phyloP scores from a whole-genome alignment of 805 yeast genomes.

The Metschnikowia similis region DNA sequence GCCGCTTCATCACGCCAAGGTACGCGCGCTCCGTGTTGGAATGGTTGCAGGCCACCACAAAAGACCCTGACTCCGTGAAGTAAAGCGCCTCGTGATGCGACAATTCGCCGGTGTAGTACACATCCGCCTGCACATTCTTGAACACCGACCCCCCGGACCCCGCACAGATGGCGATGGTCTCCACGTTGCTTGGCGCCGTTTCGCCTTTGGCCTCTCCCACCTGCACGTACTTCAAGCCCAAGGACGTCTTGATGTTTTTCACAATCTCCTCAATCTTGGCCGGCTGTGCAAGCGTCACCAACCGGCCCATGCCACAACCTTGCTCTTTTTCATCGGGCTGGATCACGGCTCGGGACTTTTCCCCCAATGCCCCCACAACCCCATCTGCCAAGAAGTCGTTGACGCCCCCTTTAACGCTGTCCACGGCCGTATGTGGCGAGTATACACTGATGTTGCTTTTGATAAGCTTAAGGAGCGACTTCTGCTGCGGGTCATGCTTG shows the following conservation, averaged over 20 bases:
- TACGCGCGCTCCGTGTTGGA: conserved; percentile 92
- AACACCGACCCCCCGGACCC: conserved; percentile 89
- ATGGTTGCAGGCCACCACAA: conserved; percentile 80
- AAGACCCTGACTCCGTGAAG: conserved; percentile 64
- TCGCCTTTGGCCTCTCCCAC: conserved; percentile 41
- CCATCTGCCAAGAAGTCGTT: conserved; percentile 86
- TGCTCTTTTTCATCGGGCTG: conserved; percentile 40
- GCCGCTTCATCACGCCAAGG: conserved; percentile 48
- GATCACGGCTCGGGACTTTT: conserved; percentile 32
- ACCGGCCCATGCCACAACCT: conserved; percentile 80
- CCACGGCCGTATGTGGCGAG: conserved; percentile 94
- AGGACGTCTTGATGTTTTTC: conserved; percentile 45
- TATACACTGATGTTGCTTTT: conserved; percentile 83
- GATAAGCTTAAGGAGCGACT: conserved; percentile 65
- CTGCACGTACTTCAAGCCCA: conserved; percentile 57
- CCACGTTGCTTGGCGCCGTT: conserved; percentile 25
- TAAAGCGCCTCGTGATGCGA: conserved; percentile 88
- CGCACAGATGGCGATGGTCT: conserved; percentile 81
- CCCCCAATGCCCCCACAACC: conserved; percentile 30
- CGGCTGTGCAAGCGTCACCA: conserved; percentile 46
- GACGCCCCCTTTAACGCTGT: conserved; percentile 89
- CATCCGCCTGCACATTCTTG: conserved; percentile 57
- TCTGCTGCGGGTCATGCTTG: conserved; percentile 69
- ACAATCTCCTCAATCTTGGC: conserved; percentile 45
- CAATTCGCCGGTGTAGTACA: conserved; percentile 86